phyloP scores from a whole-genome alignment of 345 rosid species.

The Eutrema yunnanense region DNA sequence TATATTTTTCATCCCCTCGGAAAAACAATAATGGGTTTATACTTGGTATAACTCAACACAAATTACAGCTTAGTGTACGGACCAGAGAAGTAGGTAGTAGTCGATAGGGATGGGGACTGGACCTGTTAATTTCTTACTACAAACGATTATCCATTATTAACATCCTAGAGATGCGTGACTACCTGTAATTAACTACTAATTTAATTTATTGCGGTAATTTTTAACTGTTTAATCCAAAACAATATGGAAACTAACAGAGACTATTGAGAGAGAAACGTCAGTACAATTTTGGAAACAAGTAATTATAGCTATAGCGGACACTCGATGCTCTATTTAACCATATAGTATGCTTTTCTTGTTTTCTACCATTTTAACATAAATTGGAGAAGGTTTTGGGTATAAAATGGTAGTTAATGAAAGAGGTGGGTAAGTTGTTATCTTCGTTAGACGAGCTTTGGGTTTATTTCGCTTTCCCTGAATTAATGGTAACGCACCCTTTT shows the following conservation, averaged over 20 bases:
- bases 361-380: too few relatives aligned
- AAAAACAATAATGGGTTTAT: neutral
- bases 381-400: neutral
- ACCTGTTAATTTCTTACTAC: neutral
- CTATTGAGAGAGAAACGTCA: neutral
- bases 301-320: neutral
- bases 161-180: neutral
- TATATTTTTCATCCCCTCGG: too few relatives aligned
- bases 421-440: conserved; percentile 6
- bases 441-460: conserved; percentile 18
- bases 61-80: conserved; percentile 14
- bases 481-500: conserved; percentile 32
- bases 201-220: neutral
- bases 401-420: conserved; percentile 3
- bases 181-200: neutral
- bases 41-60: neutral
- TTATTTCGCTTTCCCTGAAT: conserved; percentile 30
- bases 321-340: neutral
- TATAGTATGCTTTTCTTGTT: neutral
- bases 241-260: too few relatives aligned
- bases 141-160: neutral
- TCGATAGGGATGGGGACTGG: conserved; percentile 8
- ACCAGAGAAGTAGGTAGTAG: neutral
- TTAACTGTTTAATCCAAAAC: too few relatives aligned
- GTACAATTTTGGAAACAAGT: neutral